Conservation (phyloP, 208 protist genomes). For the Jaenimonas drosophilae region DNA sequence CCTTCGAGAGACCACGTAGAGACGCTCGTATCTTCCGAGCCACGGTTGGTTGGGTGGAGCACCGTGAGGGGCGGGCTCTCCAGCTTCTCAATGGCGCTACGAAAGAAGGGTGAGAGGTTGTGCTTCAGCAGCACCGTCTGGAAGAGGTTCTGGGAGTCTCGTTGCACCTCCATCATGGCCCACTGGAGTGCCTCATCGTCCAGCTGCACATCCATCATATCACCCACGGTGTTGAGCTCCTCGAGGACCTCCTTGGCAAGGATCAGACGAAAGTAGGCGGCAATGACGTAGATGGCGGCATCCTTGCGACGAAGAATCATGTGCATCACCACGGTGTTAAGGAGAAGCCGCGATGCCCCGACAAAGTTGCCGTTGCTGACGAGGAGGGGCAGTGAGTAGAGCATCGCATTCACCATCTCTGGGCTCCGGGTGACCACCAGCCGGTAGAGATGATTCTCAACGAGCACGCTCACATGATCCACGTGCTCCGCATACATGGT, state of each 20-base stretch:
- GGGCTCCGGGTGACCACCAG: slow-evolving; percentile 58
- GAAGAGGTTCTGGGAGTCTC: slow-evolving; percentile 38
- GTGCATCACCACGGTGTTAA: slow-evolving; percentile 47
- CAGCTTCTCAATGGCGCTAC: slow-evolving; percentile 9
- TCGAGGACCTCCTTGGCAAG: slow-evolving; percentile 32
- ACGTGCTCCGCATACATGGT: slow-evolving; percentile 29
- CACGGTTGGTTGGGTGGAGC: slow-evolving; percentile 45
- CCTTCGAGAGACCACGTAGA: slow-evolving; percentile 14
- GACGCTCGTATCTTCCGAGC: slow-evolving; percentile 31
- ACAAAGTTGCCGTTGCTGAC: slow-evolving; percentile 61
- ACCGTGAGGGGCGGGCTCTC: slow-evolving; percentile 38
- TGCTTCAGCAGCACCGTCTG: slow-evolving; percentile 42
- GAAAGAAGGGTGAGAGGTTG: slow-evolving; percentile 36
- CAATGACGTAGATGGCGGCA: slow-evolving; percentile 37
- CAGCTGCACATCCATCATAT: slow-evolving; percentile 15
- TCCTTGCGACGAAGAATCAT: slow-evolving; percentile 20
- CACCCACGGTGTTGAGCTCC: slow-evolving; percentile 27
- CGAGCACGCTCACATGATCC: slow-evolving; percentile 49
- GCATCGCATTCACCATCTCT: slow-evolving; percentile 51
- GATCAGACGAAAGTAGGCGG: slow-evolving; percentile 60
- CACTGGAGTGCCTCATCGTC: slow-evolving; percentile 21
- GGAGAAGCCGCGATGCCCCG: slow-evolving; percentile 23
- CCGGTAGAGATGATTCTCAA: slow-evolving; percentile 69
- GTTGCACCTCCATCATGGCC: slow-evolving; percentile 40
- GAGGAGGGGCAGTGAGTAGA: slow-evolving; percentile 48